These are phyloP conservation scores for Emericellopsis atlantica DNA, from an alignment of 2,329 filamentous ascomycete species.

Conservation along the genomic window DNA sequence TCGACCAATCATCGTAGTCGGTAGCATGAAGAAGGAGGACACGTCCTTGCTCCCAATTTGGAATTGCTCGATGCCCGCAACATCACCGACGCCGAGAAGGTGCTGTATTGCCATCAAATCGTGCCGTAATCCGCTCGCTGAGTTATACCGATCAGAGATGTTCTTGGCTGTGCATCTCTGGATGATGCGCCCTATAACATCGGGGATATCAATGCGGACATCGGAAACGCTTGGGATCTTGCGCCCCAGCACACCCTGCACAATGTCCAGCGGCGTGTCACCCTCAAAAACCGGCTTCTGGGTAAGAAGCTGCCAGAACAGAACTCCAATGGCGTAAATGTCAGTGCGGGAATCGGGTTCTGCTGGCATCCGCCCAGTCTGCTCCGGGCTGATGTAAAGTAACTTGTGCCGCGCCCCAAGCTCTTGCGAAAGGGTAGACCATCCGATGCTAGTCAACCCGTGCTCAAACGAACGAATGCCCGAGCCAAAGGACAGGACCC, in stretches of 20 bases:
- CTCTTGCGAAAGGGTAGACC: conserved; percentile 73
- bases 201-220: conserved; percentile 71
- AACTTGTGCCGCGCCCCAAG: conserved; percentile 80
- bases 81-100: conserved; percentile 64
- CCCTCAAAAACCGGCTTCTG: conserved; percentile 73
- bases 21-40: conserved; percentile 84
- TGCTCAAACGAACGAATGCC: conserved; percentile 84
- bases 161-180: conserved; percentile 88
- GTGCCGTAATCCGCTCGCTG: conserved; percentile 71
- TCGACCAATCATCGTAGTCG: conserved; percentile 69
- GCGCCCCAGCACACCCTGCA: conserved; percentile 75
- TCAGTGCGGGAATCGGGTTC: conserved; percentile 88
- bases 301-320: conserved; percentile 79
- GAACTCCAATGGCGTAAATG: conserved; percentile 80
- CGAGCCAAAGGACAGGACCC: conserved; percentile 74
- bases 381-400: conserved; percentile 85
- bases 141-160: conserved; percentile 80
- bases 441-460: conserved; percentile 72
- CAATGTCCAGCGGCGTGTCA: conserved; percentile 71
- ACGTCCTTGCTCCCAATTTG: conserved; percentile 73
- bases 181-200: conserved; percentile 70
- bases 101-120: conserved; percentile 66
- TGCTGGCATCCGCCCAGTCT: conserved; percentile 83
- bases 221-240: conserved; percentile 66
- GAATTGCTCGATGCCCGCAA: conserved; percentile 58